Conservation (phyloP, 2,329 filamentous ascomycete species). For the Aaosphaeria arxii region DNA sequence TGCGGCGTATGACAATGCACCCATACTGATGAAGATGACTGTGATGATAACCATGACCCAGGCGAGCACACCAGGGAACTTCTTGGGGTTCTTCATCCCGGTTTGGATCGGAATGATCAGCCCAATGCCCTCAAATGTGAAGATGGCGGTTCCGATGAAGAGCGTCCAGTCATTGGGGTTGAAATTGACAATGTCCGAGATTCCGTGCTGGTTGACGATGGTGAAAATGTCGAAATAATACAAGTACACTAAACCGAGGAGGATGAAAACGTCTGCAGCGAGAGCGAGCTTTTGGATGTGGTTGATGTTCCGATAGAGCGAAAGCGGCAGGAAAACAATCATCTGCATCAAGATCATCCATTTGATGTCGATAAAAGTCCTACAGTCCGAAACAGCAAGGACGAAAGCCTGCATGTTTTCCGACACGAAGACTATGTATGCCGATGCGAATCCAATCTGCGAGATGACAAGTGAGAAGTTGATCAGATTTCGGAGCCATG, state of each 20-base stretch:
- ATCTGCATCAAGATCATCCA: slow-evolving; percentile 93
- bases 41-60: slow-evolving; percentile 95
- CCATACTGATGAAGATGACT: slow-evolving; percentile 84
- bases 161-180: slow-evolving; percentile 92
- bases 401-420: slow-evolving; percentile 96
- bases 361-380: slow-evolving; percentile 79
- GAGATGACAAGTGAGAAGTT: slow-evolving; percentile 90
- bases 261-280: slow-evolving; percentile 89
- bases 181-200: slow-evolving; percentile 86
- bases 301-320: slow-evolving; percentile 91
- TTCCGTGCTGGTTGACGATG: slow-evolving; percentile 66
- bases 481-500: slow-evolving; percentile 84
- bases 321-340: slow-evolving; percentile 91
- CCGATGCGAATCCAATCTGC: slow-evolving; percentile 90
- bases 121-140: slow-evolving; percentile 97
- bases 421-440: slow-evolving; percentile 95
- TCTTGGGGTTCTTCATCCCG: slow-evolving; percentile 86
- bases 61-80: slow-evolving; percentile 85
- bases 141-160: slow-evolving; percentile 98
- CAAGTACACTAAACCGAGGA: slow-evolving; percentile 86
- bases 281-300: slow-evolving; percentile 95
- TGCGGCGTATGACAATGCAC: slow-evolving; percentile 90
- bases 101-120: slow-evolving; percentile 98
- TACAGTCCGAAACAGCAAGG: slow-evolving; percentile 84
- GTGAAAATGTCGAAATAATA: slow-evolving; percentile 95